Evolutionary conservation across 768 basidiomycete genomes (phyloP).

Genomic region (Amanita phalloides): DNA sequence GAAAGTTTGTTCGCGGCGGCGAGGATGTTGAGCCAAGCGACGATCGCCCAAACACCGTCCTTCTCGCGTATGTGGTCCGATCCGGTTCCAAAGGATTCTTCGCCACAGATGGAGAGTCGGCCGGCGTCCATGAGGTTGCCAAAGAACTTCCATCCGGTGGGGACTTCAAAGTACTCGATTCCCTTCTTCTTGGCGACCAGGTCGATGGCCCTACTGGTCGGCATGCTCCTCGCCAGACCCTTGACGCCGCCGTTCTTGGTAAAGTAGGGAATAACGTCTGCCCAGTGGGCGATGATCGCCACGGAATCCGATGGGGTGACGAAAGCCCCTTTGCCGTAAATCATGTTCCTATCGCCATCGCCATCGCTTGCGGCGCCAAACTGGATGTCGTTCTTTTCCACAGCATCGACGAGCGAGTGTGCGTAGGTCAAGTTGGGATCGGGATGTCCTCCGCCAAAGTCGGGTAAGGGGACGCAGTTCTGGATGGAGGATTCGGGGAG

Average conservation of each 20-base stretch:
- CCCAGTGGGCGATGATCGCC: constrained; percentile 98
- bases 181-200: constrained; percentile 91
- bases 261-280: constrained; percentile 87
- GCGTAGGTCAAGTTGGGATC: constrained; percentile 99
- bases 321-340: constrained; percentile 96
- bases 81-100: constrained; percentile 99
- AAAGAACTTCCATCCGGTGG: constrained; percentile 99
- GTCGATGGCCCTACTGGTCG: constrained; percentile 94
- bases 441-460: constrained; percentile 97
- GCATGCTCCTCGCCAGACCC: constrained; percentile 95
- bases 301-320: constrained; percentile 97
- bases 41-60: constrained; percentile 96
- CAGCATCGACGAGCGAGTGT: constrained; percentile 83
- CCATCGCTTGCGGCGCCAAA: constrained; percentile 98
- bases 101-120: constrained; percentile 94
- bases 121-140: constrained; percentile 99
- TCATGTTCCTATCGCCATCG: constrained; percentile 99
- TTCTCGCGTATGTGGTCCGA: constrained; percentile 99
- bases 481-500: constrained; percentile 76
- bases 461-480: constrained; percentile 85
- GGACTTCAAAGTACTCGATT: constrained; percentile 90
- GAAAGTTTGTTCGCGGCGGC: constrained; percentile 77
- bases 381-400: constrained; percentile 75
- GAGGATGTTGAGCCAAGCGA: constrained; percentile 97
- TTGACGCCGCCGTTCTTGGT: constrained; percentile 82